These are phyloP conservation scores for Curvularia sp. DNA, from an alignment of 2,329 filamentous ascomycete species.

Conservation along the genomic window DNA sequence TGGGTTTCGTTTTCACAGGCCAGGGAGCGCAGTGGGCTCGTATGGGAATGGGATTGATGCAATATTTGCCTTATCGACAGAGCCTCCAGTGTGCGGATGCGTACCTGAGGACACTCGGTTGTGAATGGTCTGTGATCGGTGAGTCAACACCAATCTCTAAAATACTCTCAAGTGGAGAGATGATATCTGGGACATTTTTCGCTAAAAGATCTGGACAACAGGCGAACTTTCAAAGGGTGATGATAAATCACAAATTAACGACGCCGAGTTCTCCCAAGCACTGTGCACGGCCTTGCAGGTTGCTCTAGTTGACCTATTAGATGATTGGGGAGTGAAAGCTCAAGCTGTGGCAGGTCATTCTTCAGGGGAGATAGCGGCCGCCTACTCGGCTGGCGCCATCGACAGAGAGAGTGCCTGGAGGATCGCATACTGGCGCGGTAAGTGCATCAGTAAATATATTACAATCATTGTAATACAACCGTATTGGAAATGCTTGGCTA, in stretches of 20 bases:
- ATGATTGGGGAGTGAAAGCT: conserved; percentile 19
- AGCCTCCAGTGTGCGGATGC: background rate
- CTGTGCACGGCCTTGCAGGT: conserved; percentile 26
- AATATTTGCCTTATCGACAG: background rate
- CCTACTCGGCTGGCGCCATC: conserved; percentile 27
- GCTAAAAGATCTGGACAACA: background rate
- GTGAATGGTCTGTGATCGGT: background rate
- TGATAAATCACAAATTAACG: background rate
- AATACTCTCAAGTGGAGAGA: background rate
- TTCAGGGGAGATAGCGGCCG: conserved; percentile 44
- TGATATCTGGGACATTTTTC: background rate
- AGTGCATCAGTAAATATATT: background rate
- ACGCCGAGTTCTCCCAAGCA: conserved; percentile 20
- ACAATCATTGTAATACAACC: background rate
- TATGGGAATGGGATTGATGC: background rate
- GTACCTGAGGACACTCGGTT: background rate
- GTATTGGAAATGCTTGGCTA: background rate
- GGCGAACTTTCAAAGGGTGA: background rate
- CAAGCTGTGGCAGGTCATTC: conserved; percentile 37
- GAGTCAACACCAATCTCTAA: background rate
- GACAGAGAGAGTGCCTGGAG: conserved; percentile 11
- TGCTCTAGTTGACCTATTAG: conserved; percentile 26
- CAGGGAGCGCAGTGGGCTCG: background rate
- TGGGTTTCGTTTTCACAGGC: background rate
- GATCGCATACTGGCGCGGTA: conserved; percentile 23